phyloP scores from a whole-genome alignment of 2,329 filamentous ascomycete genomes.

The Talaromyces piceae region DNA sequence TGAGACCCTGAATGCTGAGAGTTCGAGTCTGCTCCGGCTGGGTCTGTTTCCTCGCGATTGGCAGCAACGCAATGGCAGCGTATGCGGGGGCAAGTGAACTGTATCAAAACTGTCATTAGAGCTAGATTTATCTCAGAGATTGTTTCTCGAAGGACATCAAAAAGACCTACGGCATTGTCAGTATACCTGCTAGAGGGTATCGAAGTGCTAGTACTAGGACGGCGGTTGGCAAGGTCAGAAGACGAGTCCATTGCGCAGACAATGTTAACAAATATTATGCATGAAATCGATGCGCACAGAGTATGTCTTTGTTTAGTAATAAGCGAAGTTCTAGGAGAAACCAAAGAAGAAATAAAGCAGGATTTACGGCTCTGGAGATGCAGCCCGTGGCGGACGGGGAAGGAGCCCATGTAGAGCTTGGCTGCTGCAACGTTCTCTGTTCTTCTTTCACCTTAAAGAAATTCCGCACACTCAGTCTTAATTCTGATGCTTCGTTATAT shows the following conservation, averaged over 20 bases:
- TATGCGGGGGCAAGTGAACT: slow-evolving; percentile 5
- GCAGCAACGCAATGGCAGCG: slow-evolving; percentile 9
- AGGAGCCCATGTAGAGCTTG: not conserved
- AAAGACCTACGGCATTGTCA: slow-evolving; percentile 5
- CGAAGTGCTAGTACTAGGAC: slow-evolving; percentile 5
- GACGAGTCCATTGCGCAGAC: not conserved
- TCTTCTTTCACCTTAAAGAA: not conserved
- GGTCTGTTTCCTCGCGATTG: slow-evolving; percentile 4
- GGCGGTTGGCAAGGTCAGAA: not conserved
- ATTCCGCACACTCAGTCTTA: not conserved
- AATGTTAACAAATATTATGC: not conserved
- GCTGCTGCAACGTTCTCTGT: not conserved
- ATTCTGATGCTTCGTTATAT: not conserved
- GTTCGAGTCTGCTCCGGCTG: slow-evolving; percentile 11
- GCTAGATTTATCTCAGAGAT: not conserved
- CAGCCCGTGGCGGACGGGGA: not conserved
- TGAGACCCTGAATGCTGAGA: slow-evolving; percentile 17
- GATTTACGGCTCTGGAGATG: not conserved
- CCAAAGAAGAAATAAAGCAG: no score
- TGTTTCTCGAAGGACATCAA: not conserved
- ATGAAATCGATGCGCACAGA: not conserved
- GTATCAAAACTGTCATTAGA: not conserved
- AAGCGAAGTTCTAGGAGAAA: not conserved
- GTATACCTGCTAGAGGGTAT: slow-evolving; percentile 7
- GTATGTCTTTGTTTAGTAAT: not conserved